A percentile compares a stretch with the other conserved stretches of the same genome.
Evolutionary conservation across 148 eudicot species (phyloP).

Genomic region (Nepenthes gracilis): DNA sequence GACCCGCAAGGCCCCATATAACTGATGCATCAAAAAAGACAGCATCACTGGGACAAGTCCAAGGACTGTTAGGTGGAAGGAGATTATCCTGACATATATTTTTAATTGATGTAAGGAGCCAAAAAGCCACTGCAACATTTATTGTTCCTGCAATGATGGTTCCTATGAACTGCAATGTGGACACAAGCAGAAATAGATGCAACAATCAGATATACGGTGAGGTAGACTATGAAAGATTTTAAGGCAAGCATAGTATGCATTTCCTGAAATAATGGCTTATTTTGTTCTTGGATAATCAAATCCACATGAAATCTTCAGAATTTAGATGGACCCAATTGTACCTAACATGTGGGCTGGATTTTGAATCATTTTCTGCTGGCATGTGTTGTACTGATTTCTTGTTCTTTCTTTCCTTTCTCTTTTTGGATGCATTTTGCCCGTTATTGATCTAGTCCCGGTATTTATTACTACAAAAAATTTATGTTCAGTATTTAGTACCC

Average conservation of each 20-base stretch:
- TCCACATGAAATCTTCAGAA: too few relatives aligned
- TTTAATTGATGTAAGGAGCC: constrained; percentile 30
- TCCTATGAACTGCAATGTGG: constrained; percentile 28
- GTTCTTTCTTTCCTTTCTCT: too few relatives aligned
- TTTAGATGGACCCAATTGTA: too few relatives aligned
- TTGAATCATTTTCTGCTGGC: too few relatives aligned
- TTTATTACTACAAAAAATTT: too few relatives aligned
- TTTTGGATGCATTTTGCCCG: too few relatives aligned
- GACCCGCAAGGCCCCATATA: constrained; percentile 60
- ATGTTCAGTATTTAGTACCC: too few relatives aligned
- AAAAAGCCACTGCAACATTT: constrained; percentile 38
- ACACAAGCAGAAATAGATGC: neutral
- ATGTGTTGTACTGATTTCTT: too few relatives aligned
- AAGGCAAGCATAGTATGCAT: neutral
- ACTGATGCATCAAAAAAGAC: constrained; percentile 67
- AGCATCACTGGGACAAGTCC: constrained; percentile 49
- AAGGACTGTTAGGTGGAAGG: constrained; percentile 33
- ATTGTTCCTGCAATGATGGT: constrained; percentile 48
- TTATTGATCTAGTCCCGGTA: too few relatives aligned
- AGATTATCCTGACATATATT: constrained; percentile 31
- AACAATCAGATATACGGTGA: neutral
- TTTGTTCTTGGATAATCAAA: too few relatives aligned
- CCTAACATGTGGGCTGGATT: too few relatives aligned
- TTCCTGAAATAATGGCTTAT: too few relatives aligned
- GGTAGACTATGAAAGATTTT: neutral